Base-by-base conservation (phyloP, 768 basidiomycete genomes). In the Tricholoma flavovirens region DNA sequence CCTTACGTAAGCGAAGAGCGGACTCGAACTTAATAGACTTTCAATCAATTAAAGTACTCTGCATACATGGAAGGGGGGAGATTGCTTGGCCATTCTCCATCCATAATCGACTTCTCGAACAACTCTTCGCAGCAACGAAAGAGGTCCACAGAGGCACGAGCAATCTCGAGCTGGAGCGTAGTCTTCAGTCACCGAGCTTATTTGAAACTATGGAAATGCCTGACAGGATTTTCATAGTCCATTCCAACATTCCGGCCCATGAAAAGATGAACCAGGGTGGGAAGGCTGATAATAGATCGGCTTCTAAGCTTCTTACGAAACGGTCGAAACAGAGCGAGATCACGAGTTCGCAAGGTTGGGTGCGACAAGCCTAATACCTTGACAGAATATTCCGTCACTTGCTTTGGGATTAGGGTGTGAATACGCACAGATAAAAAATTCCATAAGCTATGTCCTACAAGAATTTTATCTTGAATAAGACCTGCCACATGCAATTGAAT, bases 361-460 rank as follows among this genome's bases (percentile, higher is more conserved):
- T 83, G 82, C 21, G 74, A 73, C 36, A 83, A 64, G 12, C 76
- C 78, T 62, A 83, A 63, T 12, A 81, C 74, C 81, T 83, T 60
- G 4, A 26, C 33, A n/a, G 12, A 36, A 36, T 49, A 22, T 43
- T 51, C 32, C 11, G 38, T 56, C 15, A 32, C 48, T 19, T 12
- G 14, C 22, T 15, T 19, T 11, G 8, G 24, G 43, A 24, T 24
- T 12, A 4, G 12, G 15, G 12, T 45, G 21, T 21, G 10, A 35
- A 42, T 26, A 38, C 49, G 19, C 60, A 80, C 82, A 49, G 81
- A 81, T 56, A 83, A 66, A 59, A 80, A 77, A 40, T 73, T 69
- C 81, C 81, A 83, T 17, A 83, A 64, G 30, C 72, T 68, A 61
- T 83, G 76, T n/a, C 83, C 82, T n/a, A 83, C 73, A 24, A 83